Conservation (phyloP, 768 basidiomycete species). For the Vishniacozyma victoriae region DNA sequence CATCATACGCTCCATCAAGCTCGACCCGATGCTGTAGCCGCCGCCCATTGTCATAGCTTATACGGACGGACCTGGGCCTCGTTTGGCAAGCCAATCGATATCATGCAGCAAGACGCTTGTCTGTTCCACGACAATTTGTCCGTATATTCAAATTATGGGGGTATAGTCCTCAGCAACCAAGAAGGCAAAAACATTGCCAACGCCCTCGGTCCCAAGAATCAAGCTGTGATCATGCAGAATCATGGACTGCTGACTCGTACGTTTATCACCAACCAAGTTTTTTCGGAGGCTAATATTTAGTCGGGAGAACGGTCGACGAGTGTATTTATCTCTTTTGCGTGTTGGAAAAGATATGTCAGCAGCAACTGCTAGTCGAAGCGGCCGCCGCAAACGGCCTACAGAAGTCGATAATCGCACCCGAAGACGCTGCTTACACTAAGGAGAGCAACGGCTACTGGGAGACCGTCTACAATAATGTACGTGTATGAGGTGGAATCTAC, state of each 20-base stretch:
- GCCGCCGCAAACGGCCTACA: slow-evolving; percentile 2
- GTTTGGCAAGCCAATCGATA: slow-evolving; percentile 16
- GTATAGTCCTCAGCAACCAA: slow-evolving; percentile 51
- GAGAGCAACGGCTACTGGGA: slow-evolving; percentile 15
- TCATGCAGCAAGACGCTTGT: slow-evolving; percentile 20
- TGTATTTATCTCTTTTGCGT: slow-evolving; percentile 6
- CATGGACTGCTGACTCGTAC: slow-evolving; percentile 26
- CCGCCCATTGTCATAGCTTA: slow-evolving; percentile 16
- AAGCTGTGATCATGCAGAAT: slow-evolving; percentile 24
- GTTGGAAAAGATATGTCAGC: background rate
- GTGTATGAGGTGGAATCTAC: background rate
- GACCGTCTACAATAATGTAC: slow-evolving; percentile 17
- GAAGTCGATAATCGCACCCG: slow-evolving; percentile 11
- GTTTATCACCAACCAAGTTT: background rate
- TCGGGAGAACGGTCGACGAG: slow-evolving; percentile 13
- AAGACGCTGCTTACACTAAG: slow-evolving; percentile 15
- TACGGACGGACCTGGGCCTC: slow-evolving; percentile 14
- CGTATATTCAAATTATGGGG: slow-evolving; percentile 51
- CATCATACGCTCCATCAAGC: slow-evolving; percentile 11
- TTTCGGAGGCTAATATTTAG: slow-evolving; percentile 1
- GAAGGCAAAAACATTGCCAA: slow-evolving; percentile 53
- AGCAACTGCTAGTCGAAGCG: background rate
- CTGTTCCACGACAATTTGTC: slow-evolving; percentile 16
- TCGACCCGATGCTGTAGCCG: slow-evolving; percentile 15
- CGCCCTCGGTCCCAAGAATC: slow-evolving; percentile 13